Evolutionary conservation across 768 basidiomycete genomes (phyloP).

Genomic region (Auriscalpium orientale): DNA sequence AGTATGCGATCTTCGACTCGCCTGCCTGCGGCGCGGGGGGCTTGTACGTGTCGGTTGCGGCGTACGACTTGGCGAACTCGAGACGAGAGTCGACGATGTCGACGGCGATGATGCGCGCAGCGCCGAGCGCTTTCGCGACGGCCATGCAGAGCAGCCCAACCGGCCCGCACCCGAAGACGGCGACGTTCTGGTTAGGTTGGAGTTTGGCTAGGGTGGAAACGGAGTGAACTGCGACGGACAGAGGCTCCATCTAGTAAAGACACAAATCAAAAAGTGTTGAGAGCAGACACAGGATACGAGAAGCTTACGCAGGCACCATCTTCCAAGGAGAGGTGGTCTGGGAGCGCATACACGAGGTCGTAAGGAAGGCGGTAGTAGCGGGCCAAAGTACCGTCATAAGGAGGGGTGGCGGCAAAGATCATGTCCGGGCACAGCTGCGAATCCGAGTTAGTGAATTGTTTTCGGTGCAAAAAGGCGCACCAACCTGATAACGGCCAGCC

Average conservation of each 20-base stretch:
- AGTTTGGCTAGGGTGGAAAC: slow-evolving; percentile 71
- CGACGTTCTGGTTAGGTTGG: slow-evolving; percentile 66
- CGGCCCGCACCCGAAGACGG: slow-evolving; percentile 86
- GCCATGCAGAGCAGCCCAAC: slow-evolving; percentile 89
- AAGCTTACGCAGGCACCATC: slow-evolving; percentile 83
- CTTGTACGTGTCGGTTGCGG: slow-evolving; percentile 68
- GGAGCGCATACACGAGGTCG: slow-evolving; percentile 78
- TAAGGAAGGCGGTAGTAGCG: slow-evolving; percentile 83
- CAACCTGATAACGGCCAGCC: slow-evolving; percentile 73
- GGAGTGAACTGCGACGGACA: slow-evolving; percentile 88
- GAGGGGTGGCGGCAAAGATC: slow-evolving; percentile 88
- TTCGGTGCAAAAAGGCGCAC: slow-evolving; percentile 10
- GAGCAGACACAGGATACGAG: neutral
- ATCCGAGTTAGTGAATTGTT: neutral
- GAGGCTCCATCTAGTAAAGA: slow-evolving; percentile 73
- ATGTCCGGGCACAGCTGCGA: slow-evolving; percentile 77
- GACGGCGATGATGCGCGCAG: slow-evolving; percentile 74
- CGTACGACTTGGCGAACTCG: slow-evolving; percentile 80
- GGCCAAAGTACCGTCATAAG: slow-evolving; percentile 82
- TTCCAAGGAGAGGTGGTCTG: slow-evolving; percentile 78
- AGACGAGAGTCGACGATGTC: slow-evolving; percentile 73
- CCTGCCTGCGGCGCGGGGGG: slow-evolving; percentile 54
- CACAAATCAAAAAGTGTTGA: neutral
- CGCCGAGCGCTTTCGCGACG: slow-evolving; percentile 91
- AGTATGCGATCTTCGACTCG: slow-evolving; percentile 66